Base-by-base conservation (phyloP, 1,284 basidiomycete genomes). In the Xerocomus tenax region DNA sequence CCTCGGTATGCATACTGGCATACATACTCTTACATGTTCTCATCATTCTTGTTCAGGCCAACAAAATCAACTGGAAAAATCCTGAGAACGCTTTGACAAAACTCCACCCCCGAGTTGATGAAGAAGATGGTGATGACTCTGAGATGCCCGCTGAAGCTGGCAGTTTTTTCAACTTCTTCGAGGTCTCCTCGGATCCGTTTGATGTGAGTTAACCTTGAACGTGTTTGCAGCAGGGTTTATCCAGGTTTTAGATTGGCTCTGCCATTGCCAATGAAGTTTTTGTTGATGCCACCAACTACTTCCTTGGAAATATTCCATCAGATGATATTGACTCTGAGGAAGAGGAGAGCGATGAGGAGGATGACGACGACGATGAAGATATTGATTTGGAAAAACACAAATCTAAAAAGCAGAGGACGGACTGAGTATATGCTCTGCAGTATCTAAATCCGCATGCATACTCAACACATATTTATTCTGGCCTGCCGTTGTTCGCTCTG, bases 101-200 rank as follows among this genome's bases (percentile, higher is more conserved):
- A 68, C 59, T 84, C 52, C 83, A 89, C 66, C 89, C 90, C 41
- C 81, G 81, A 36, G 75, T 79, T 45, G 58, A 63, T 26, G 77
- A 75, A 48, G 81, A 81, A 23, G 58, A 66, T 13, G 48, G 69
- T 21, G 70, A 68, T 42, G 71, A 81, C 10, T 29, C 28, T 19
- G 79, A 82, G 42, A 59, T 75, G 45, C 69, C 74, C 45, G 71
- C 73, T 26, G 89, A 91, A 50, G 70, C 77, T 42, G 90, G 91
- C 50, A 88, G 82, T 61, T 91, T 93, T 73, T 93, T 93, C 77
- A 88, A 90, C 70, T 84, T 83, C 61, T 91, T 93, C 58, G 88
- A 87, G 66, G 65, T 76, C 49, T 72, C 73, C 15, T 63, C 72
- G 26, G 87, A 89, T 61, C 74, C 77, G 9, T 76, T 72, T 54